Base-by-base conservation (phyloP, 2,329 filamentous ascomycete genomes). In the Xylaria sp. region DNA sequence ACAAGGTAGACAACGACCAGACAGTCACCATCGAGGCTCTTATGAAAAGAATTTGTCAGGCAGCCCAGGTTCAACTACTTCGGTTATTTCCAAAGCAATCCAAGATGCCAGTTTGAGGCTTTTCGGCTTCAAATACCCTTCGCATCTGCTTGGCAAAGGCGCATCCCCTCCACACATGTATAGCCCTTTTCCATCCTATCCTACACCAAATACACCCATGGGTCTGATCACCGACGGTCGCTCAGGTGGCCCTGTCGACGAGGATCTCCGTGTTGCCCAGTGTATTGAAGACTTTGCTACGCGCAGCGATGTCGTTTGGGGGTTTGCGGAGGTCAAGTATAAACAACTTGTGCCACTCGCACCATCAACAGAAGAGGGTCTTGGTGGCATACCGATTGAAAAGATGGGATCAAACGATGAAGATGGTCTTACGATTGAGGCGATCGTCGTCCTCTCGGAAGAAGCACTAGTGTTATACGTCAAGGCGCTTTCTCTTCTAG, bases 241-340 rank as follows among this genome's bases (percentile, higher is more conserved):
- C 76, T 85, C 86, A 23, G 86, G 83, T 43, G 80, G 83, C 3
- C 86, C 87, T 2, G 82, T 89, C 23, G 94, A 98, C 72, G 94
- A 98, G 77, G 96, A 98, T 78, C 85, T 87, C 18, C 89, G 88
- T 72, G 90, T 92, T 49, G 90, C 95, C 2, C 91, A 94, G 76
- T 87, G 89, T 54, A 94, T 98, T 66, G 95, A 99, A 79, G 94
- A 98, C 75, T 91, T 93, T 72, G 96, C 96, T 1, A 96, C 94
- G 39, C 88, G 94, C 48, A 98, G 94, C 78, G 94, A 99, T 79
- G 96, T 98, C 55, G 94, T 99, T 2, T 99, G 94, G 79, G 94
- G 95, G 2, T 98, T 99, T 80, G 96, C 96, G 6, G 95, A 99
- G 82, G 95, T 99, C 78, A 99, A 99, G 81, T 98, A 97, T 82